A percentile compares a stretch with the other conserved stretches of the same genome.
Conservation (phyloP, 2,329 filamentous ascomycete genomes). For the Pyrenochaeta sp. region DNA sequence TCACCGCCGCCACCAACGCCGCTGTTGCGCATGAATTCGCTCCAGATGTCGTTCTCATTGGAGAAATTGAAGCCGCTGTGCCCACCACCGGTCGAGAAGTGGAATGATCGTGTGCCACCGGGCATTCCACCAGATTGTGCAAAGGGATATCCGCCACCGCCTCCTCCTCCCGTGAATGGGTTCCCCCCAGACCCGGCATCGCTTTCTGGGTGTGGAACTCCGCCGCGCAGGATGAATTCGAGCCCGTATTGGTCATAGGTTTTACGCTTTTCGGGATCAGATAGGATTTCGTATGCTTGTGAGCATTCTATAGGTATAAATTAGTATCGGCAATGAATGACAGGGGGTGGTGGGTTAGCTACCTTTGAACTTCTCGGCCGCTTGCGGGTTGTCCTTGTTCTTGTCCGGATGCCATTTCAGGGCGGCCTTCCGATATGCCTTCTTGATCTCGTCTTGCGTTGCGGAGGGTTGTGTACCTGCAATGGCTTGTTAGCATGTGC, state of each 20-base stretch:
- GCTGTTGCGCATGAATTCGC: conserved; percentile 76
- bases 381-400: conserved; percentile 88
- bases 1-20: conserved; percentile 64
- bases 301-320: conserved; percentile 73
- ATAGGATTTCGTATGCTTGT: conserved; percentile 97
- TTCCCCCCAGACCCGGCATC: conserved; percentile 46
- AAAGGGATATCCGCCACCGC: conserved; percentile 61
- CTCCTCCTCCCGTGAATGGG: conserved; percentile 53
- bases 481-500: conserved; percentile 25
- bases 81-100: conserved; percentile 67
- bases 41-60: conserved; percentile 84
- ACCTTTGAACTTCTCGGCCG: conserved; percentile 93
- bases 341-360: conserved; percentile 26
- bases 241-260: conserved; percentile 94
- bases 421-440: conserved; percentile 89
- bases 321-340: conserved; percentile 19
- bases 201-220: conserved; percentile 68
- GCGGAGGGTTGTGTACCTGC: conserved; percentile 76
- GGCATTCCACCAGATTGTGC: conserved; percentile 67
- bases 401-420: conserved; percentile 97
- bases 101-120: conserved; percentile 66
- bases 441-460: conserved; percentile 94
- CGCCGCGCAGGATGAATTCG: conserved; percentile 88
- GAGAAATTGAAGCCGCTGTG: conserved; percentile 81
- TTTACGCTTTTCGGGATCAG: conserved; percentile 95